phyloP scores from a whole-genome alignment of 2,329 filamentous ascomycete species.

The Fusarium nisikadoi region DNA sequence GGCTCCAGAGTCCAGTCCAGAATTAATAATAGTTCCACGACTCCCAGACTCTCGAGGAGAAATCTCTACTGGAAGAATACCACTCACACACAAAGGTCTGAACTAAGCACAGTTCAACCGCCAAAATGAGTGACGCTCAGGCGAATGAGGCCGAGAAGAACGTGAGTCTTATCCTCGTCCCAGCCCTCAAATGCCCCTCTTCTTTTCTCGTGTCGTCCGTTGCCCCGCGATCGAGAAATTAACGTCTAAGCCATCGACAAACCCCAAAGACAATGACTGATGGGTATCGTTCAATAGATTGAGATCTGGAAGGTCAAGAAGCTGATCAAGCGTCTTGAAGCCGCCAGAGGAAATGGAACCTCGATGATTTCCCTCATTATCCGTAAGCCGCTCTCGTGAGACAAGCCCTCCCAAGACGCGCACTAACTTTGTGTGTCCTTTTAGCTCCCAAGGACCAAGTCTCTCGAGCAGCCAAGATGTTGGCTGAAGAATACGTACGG shows the following conservation, averaged over 20 bases:
- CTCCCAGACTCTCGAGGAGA: conserved; percentile 40
- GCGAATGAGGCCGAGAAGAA: conserved; percentile 98
- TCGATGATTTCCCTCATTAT: conserved; percentile 99
- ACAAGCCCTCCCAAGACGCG: conserved; percentile 28
- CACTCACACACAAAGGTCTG: conserved; percentile 38
- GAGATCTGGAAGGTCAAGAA: conserved; percentile 99
- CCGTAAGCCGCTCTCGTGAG: conserved; percentile 67
- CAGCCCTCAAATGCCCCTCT: conserved; percentile 28
- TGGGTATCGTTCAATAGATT: conserved; percentile 58
- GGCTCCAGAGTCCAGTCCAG: conserved; percentile 38
- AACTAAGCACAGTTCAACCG: conserved; percentile 37
- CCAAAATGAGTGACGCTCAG: conserved; percentile 87
- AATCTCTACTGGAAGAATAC: conserved; percentile 17
- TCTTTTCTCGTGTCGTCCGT: conserved; percentile 25
- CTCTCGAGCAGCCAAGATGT: conserved; percentile 96
- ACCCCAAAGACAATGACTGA: conserved; percentile 29
- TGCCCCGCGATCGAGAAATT: conserved; percentile 47
- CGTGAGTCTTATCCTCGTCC: conserved; percentile 56
- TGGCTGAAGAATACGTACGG: conserved; percentile 98
- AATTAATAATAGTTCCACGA: conserved; percentile 32
- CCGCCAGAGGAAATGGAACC: conserved; percentile 96
- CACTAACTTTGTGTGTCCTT: conserved; percentile 38
- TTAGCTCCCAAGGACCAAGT: conserved; percentile 97
- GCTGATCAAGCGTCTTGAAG: conserved; percentile 97
- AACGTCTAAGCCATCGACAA: conserved; percentile 10